Evolutionary conservation across 768 basidiomycete genomes (phyloP).

Genomic region (Boletus reticuloceps): DNA sequence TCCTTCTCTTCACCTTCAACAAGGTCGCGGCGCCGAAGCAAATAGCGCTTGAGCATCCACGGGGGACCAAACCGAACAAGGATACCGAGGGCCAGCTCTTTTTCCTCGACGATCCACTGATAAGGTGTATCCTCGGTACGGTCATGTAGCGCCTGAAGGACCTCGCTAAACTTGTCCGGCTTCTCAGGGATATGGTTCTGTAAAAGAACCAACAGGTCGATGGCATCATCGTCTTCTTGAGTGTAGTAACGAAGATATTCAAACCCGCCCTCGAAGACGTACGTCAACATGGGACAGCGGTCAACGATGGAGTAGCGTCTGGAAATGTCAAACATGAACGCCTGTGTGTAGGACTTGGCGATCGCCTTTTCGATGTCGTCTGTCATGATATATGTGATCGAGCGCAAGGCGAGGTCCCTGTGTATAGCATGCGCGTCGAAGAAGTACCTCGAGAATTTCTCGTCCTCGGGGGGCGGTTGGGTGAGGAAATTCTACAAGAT

Average conservation of each 20-base stretch:
- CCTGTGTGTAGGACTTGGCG: conserved; percentile 18
- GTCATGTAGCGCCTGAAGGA: conserved; percentile 27
- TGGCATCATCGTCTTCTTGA: conserved; percentile 26
- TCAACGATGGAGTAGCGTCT: conserved; percentile 24
- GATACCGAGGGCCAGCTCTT: conserved; percentile 21
- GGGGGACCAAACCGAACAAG: conserved; percentile 20
- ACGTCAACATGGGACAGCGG: conserved; percentile 26
- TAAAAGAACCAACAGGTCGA: conserved; percentile 19
- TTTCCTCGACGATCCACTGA: conserved; percentile 26
- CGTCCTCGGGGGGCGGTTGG: conserved; percentile 11
- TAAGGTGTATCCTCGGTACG: conserved; percentile 19
- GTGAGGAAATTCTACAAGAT: conserved; percentile 24
- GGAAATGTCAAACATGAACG: conserved; percentile 27
- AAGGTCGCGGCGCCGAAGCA: conserved; percentile 22
- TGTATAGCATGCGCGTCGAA: conserved; percentile 21
- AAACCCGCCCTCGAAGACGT: conserved; percentile 28
- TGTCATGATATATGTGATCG: conserved; percentile 27
- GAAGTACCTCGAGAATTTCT: conserved; percentile 14
- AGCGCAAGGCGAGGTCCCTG: conserved; percentile 28
- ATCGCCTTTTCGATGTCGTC: conserved; percentile 25
- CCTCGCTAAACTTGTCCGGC: conserved; percentile 17
- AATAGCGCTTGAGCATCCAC: conserved; percentile 29
- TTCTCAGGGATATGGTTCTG: conserved; percentile 22
- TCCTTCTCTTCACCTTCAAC: conserved; percentile 13
- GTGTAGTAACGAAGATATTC: conserved; percentile 26